Percentiles rank a stretch among this genome's conserved stretches.
phyloP scores from a whole-genome alignment of 2,329 filamentous ascomycete species.

The Clarireedia homoeocarpa region DNA sequence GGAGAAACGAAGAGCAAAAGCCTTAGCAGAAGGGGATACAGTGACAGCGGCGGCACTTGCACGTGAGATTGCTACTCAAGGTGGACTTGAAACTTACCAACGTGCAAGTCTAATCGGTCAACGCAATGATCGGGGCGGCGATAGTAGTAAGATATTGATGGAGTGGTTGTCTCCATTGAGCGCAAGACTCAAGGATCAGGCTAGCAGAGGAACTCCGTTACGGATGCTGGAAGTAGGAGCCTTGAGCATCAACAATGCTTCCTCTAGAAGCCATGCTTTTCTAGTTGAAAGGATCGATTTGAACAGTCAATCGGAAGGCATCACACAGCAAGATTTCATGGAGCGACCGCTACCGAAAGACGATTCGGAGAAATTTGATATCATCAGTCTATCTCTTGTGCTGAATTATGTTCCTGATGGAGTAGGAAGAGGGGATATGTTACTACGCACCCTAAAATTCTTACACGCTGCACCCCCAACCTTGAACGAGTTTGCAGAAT shows the following conservation, averaged over 20 bases:
- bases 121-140: constrained; percentile 56
- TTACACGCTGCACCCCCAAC: constrained; percentile 37
- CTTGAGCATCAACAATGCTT: constrained; percentile 76
- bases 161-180: constrained; percentile 47
- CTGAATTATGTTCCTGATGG: constrained; percentile 89
- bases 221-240: constrained; percentile 84
- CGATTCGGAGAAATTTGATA: constrained; percentile 64
- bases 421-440: constrained; percentile 71
- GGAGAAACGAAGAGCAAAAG: constrained; percentile 53
- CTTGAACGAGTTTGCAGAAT: constrained; percentile 20
- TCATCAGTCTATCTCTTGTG: constrained; percentile 86
- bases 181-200: constrained; percentile 20
- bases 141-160: constrained; percentile 57
- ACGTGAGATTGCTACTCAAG: constrained; percentile 47
- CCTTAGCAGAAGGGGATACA: constrained; percentile 45
- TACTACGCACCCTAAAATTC: constrained; percentile 66
- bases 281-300: constrained; percentile 80
- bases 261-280: constrained; percentile 64
- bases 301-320: constrained; percentile 74
- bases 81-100: constrained; percentile 57
- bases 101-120: constrained; percentile 63
- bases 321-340: constrained; percentile 92
- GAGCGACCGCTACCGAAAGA: constrained; percentile 62
- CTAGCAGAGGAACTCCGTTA: constrained; percentile 32
- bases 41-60: constrained; percentile 38